Conservation (phyloP, 116 monocot genomes). For the Phalaenopsis hybrid region DNA sequence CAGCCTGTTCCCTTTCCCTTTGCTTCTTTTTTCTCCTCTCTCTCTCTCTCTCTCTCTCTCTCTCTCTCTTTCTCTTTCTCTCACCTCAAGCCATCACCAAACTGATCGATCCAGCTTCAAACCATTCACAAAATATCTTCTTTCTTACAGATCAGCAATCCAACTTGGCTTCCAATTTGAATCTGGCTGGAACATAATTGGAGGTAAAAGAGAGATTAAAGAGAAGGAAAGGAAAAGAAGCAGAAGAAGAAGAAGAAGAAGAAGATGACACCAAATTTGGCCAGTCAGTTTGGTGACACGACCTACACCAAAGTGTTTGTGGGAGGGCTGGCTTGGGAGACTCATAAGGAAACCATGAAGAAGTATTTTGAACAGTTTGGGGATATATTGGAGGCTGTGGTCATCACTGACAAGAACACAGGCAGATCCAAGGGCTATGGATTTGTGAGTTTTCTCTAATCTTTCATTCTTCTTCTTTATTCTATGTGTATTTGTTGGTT, state of each 20-base stretch:
- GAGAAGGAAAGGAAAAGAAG: background rate
- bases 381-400: conserved; percentile 90
- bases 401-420: conserved; percentile 91
- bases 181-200: background rate
- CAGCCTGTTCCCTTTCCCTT: conserved; percentile 20
- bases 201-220: background rate
- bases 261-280: conserved; percentile 38
- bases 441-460: background rate
- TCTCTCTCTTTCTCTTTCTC: conserved; percentile 11
- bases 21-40: conserved; percentile 14
- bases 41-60: conserved; percentile 4
- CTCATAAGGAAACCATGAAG: conserved; percentile 74
- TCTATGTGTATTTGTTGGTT: background rate
- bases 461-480: background rate
- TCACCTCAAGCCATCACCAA: background rate
- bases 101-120: too few relatives aligned
- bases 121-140: too few relatives aligned
- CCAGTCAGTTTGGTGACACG: conserved; percentile 78
- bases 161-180: background rate
- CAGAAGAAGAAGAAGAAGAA: conserved; percentile 1
- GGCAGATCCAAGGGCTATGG: conserved; percentile 48
- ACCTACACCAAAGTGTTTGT: conserved; percentile 95
- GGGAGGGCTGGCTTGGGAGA: conserved; percentile 29
- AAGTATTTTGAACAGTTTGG: conserved; percentile 97
- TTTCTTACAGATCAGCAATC: too few relatives aligned